Percentiles rank a stretch among this genome's conserved stretches.
These are phyloP conservation scores for Coniella vitis DNA, from an alignment of 2,329 filamentous ascomycete genomes.

Conservation along the genomic window DNA sequence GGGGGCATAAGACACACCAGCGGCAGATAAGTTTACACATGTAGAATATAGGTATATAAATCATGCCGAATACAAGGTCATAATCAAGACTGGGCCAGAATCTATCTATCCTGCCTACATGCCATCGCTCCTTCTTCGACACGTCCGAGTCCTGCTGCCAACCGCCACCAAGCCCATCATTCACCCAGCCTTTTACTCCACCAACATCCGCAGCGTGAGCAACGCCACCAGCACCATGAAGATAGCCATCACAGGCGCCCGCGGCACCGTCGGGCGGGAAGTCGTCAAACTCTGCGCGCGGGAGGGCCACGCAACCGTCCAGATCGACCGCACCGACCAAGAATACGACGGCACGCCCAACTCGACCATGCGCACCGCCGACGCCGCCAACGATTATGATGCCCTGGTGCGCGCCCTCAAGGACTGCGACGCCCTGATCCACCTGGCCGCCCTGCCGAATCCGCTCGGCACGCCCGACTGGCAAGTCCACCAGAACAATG, in stretches of 20 bases:
- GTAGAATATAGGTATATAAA: too few relatives aligned
- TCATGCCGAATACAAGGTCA: too few relatives aligned
- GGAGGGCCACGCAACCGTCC: constrained; percentile 26
- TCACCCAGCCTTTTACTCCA: too few relatives aligned
- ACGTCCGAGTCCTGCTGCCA: too few relatives aligned
- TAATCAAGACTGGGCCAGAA: too few relatives aligned
- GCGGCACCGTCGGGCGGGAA: constrained; percentile 26
- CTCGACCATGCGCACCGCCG: constrained; percentile 27
- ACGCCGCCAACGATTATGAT: constrained; percentile 27
- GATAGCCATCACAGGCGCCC: constrained; percentile 34
- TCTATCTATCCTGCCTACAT: too few relatives aligned
- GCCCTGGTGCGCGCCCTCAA: constrained; percentile 18
- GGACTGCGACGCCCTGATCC: constrained; percentile 4
- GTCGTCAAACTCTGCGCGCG: constrained; percentile 26
- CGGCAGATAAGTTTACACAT: too few relatives aligned
- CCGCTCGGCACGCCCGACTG: constrained; percentile 26
- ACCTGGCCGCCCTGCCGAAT: constrained; percentile 28
- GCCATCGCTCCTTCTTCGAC: too few relatives aligned
- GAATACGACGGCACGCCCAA: constrained; percentile 25
- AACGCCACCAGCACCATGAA: constrained; percentile 20
- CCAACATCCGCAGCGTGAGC: background rate
- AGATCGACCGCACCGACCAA: constrained; percentile 27
- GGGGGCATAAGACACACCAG: too few relatives aligned
- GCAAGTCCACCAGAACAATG: constrained; percentile 30
- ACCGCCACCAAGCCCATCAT: too few relatives aligned